Evolutionary conservation across 306 rosid genomes (phyloP), one percentile per base, ranked within the genome.

Genomic region (Vicia sativa): DNA sequence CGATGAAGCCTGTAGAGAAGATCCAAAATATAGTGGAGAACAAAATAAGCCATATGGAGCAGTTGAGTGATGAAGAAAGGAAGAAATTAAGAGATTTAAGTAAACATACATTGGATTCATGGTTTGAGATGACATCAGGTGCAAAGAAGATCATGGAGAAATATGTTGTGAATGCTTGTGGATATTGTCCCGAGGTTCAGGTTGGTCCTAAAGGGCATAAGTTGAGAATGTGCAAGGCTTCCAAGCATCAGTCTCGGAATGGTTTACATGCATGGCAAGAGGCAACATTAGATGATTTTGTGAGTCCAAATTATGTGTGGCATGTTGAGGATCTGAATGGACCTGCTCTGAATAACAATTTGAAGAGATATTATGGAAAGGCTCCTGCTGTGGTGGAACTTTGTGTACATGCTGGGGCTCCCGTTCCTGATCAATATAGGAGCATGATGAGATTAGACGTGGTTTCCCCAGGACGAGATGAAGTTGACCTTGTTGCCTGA

Each of bases 201-300:
- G 97, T 88, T 28, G 95, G 96, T 68, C 95, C 91, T 2, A 85
- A 79, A 84, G 96, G 97, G 42, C 97, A 91, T 79, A 91, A 91
- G 80, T 89, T 89, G 67, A 88, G 97, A 77, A 82, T 81, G 85
- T 88, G 97, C 71, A 80, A 82, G 81, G 97, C 89, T 55, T 80
- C 93, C n/a, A 88, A 87, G 81, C 97, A 91, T 70, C 97, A 88
- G 72, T 86, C 91, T 53, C 89, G 96, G 8, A 78, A 91, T 19
- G 97, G 97, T 49, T 75, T 91, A 75, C 97, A 91, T 65, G 96
- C 96, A 59, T 91, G 97, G 97, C 95, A 91, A 72, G 91, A 91
- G 74, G 96, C 96, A 11, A 87, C 77, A 28, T 62, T 89, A 43
- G 87, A 89, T 14, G 95, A 89, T 71, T 67, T 89, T 34, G 83